Base-by-base conservation (phyloP, 148 eudicot species). In the Silene latifolia region DNA sequence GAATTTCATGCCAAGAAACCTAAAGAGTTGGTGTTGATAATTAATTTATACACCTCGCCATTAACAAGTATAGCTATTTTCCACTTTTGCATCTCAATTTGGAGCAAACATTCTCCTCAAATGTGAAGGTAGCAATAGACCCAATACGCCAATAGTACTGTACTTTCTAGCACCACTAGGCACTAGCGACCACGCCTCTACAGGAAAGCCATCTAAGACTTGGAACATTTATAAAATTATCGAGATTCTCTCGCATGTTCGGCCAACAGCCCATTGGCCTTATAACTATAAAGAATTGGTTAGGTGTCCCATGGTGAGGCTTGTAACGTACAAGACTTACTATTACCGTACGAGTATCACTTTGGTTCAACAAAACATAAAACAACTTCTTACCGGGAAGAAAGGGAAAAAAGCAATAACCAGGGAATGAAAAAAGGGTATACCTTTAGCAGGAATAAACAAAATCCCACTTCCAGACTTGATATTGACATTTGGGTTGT, bases 361-460 rank as follows among this genome's bases (percentile, higher is more conserved):
- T 9, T 7, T 13, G 14, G 8, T 5, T 29, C 39, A 63, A 27
- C 39, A 13, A 14, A 63, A 5, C 27, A 3, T 1, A 12, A 63
- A 63, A 14, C 44, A 27, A 29, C 44, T 25, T 25, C 12, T 27
- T 25, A 27, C 67, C 0, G 51, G 29, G 29, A n/a, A 27, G 29
- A 27, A 3, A 21, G 19, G 18, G 39, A 12, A 21, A 69, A 48
- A 48, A 70, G 44, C 20, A 24, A 20, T 18, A 51, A 0, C 0
- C 5, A 23, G 18, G n/a, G 10, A 63, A 23, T 68, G 35, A 6
- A 4, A 42, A 25, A 44, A 21, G 23, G 14, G 42, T 84, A 47
- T 71, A 92, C 97, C 97, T 89, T 82, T 86, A 42, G 90, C 94
- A 56, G 97, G 97, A 77, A 92, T 54, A 65, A 87, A 87, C 63